Percentiles rank a stretch among this genome's conserved stretches.
Conservation (phyloP, 805 yeast genomes). For the Kazachstania martiniae region DNA sequence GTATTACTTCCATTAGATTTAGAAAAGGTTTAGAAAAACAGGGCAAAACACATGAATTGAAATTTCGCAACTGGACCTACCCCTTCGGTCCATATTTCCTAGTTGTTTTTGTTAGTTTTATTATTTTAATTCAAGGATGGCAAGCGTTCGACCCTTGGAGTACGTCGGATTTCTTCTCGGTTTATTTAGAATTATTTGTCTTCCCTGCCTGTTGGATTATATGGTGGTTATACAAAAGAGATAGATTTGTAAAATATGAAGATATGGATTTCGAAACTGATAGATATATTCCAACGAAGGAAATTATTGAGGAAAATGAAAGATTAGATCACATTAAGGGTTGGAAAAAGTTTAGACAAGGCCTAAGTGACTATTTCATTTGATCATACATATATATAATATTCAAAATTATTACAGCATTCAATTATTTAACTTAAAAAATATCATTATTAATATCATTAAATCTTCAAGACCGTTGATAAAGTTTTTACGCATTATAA, state of each 20-base stretch:
- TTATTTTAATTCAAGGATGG: conserved; percentile 47
- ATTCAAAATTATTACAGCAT: too few relatives aligned
- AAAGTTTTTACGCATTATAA: too few relatives aligned
- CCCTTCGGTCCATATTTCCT: conserved; percentile 42
- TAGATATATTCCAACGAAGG: conserved; percentile 38
- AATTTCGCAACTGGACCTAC: conserved; percentile 39
- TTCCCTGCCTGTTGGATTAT: conserved; percentile 35
- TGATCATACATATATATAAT: not conserved
- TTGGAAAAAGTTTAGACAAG: conserved; percentile 31
- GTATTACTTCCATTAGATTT: conserved; percentile 39
- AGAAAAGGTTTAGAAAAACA: conserved; percentile 36
- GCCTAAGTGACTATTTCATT: conserved; percentile 11
- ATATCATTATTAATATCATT: too few relatives aligned
- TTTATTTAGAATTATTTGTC: conserved; percentile 36
- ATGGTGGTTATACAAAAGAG: conserved; percentile 35
- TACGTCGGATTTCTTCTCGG: conserved; percentile 32
- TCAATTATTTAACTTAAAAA: too few relatives aligned
- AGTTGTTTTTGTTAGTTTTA: conserved; percentile 32
- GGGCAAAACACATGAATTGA: conserved; percentile 33
- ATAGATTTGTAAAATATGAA: conserved; percentile 31
- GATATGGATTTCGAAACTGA: conserved; percentile 47
- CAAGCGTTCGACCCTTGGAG: conserved; percentile 38
- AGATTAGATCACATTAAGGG: conserved; percentile 33
- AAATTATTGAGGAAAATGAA: conserved; percentile 34
- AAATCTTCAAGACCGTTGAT: too few relatives aligned